Conservation (phyloP, 805 yeast species). For the Candida morakotiae region DNA sequence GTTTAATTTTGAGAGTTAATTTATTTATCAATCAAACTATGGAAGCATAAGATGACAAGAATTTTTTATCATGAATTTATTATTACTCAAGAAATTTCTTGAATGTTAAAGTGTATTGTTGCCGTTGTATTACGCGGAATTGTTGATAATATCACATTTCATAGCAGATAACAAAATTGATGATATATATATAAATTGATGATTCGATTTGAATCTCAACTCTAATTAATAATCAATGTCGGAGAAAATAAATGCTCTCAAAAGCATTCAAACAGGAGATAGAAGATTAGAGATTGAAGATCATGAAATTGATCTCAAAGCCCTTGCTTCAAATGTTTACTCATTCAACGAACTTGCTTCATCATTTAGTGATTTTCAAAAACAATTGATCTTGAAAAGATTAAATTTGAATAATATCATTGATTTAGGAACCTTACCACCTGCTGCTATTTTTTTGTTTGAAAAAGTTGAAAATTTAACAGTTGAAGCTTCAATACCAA, state of each 20-base stretch:
- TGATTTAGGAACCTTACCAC: constrained; percentile 28
- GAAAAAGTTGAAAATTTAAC: constrained; percentile 23
- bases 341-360: constrained; percentile 20
- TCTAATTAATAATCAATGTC: background rate
- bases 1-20: too few relatives aligned
- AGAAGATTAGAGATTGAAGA: constrained; percentile 9
- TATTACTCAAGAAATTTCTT: too few relatives aligned
- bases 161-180: too few relatives aligned
- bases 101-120: too few relatives aligned
- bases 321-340: constrained; percentile 16
- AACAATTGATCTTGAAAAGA: constrained; percentile 21
- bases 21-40: too few relatives aligned
- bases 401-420: constrained; percentile 20
- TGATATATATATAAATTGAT: background rate
- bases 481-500: constrained; percentile 18
- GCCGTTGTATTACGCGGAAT: too few relatives aligned
- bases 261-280: background rate
- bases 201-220: background rate
- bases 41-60: too few relatives aligned
- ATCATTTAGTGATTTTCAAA: constrained; percentile 21
- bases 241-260: background rate
- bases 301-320: constrained; percentile 13
- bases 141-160: too few relatives aligned
- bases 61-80: too few relatives aligned
- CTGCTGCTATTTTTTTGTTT: constrained; percentile 23